Base-by-base conservation (phyloP, 2,329 filamentous ascomycete species). In the Colletotrichum brevisporum region DNA sequence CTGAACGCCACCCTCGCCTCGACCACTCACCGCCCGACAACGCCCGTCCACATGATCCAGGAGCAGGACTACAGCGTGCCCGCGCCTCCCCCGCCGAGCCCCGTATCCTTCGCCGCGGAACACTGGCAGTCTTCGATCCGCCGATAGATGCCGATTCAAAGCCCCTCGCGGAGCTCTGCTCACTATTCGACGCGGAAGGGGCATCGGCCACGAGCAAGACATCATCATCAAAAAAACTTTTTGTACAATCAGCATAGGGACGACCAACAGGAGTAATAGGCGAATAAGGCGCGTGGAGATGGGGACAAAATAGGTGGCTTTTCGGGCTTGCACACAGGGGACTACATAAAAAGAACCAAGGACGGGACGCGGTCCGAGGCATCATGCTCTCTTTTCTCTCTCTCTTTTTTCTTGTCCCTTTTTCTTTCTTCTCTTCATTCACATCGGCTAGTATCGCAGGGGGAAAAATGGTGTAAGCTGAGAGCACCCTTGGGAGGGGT, bases 31-130 rank as follows among this genome's bases (percentile, higher is more conserved):
- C 78, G 80, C n/a, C 79, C 82, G 18, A 76, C 80, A 69, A 83
- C 84, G 3, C 85, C 86, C 0, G 80, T 84, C 70, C 86, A 83
- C 72, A 80, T 82, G 72, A 87, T 88, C 73, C 83, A 82, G 71
- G 86, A 89, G 74, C 81, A 87, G 67, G 89, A 91, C 78, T 91
- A 90, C 80, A 83, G 84, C 39, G 88, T 90, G 21, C 89, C 89
- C n/a, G 88, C 89, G 15, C 87, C 89, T 48, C 89, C 89, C 13
- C 89, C 89, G 21, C 88, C 89, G 13, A 90, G 87, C 73, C 89
- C 89, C 8, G 87, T 91, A 75, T 87, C 86, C 79, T 90, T 90
- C 75, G 84, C 86, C 36, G 78, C 81, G 26, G 87, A 90, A 66
- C 83, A 86, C 76, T 89, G 88, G 87, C 81, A 84, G 61, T 77